Conservation (phyloP, 805 yeast genomes). For the Sugiyamaella qingdaonensis region DNA sequence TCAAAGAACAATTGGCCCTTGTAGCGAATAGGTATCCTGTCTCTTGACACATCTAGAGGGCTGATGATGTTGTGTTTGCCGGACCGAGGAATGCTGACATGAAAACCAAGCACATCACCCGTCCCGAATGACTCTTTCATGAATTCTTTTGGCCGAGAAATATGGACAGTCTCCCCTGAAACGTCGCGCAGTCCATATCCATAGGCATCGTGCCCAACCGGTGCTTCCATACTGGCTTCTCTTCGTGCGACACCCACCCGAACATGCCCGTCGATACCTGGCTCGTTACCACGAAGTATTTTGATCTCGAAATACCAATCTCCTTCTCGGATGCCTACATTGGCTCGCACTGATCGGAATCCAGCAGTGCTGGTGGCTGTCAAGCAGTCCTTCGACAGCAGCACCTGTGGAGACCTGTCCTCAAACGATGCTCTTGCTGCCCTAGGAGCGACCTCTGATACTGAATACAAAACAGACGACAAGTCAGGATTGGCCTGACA, state of each 20-base stretch:
- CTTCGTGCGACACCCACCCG: slow-evolving; percentile 78
- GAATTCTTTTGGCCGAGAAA: slow-evolving; percentile 60
- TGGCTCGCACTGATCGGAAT: slow-evolving; percentile 75
- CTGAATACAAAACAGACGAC: slow-evolving; percentile 54
- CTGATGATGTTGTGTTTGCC: slow-evolving; percentile 20
- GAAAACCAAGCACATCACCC: slow-evolving; percentile 82
- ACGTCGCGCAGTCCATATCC: slow-evolving; percentile 87
- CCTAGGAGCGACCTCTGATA: slow-evolving; percentile 71
- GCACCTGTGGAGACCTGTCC: slow-evolving; percentile 63
- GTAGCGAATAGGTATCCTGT: slow-evolving; percentile 82
- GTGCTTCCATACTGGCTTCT: slow-evolving; percentile 88
- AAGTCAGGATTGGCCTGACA: slow-evolving; percentile 63
- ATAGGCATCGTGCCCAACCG: slow-evolving; percentile 93
- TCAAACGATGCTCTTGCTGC: slow-evolving; percentile 53
- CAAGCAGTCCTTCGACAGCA: slow-evolving; percentile 35
- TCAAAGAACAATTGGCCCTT: slow-evolving; percentile 77
- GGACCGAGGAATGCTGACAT: slow-evolving; percentile 60
- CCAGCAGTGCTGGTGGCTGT: slow-evolving; percentile 62
- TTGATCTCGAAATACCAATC: slow-evolving; percentile 73
- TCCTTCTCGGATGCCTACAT: slow-evolving; percentile 75
- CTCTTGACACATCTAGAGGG: slow-evolving; percentile 56
- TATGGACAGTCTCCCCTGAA: slow-evolving; percentile 68
- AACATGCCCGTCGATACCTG: slow-evolving; percentile 46
- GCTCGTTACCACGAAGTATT: slow-evolving; percentile 42
- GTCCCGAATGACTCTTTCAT: slow-evolving; percentile 53